These are phyloP conservation scores for Acacia concinna DNA, from an alignment of 331 rosid species.

Conservation along the genomic window DNA sequence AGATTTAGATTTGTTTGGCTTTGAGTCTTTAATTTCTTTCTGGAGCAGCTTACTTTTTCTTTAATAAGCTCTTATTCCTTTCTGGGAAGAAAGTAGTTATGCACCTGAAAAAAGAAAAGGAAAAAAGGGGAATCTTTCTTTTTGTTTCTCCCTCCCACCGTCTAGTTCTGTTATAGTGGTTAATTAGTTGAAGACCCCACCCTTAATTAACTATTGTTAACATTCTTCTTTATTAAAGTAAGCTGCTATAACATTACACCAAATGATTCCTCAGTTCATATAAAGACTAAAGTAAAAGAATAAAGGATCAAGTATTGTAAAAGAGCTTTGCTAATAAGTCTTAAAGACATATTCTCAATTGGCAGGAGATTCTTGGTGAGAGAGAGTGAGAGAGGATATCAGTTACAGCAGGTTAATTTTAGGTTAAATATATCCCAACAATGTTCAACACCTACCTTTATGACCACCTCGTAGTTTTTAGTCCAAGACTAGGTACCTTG, in stretches of 20 bases:
- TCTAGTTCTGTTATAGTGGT: constrained; percentile 11
- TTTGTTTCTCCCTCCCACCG: background rate
- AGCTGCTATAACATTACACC: background rate
- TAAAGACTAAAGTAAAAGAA: background rate
- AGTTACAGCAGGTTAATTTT: background rate
- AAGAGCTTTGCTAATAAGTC: background rate
- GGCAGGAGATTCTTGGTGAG: background rate
- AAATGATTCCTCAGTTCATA: background rate
- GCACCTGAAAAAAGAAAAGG: background rate
- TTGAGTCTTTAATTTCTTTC: background rate
- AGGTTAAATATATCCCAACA: background rate
- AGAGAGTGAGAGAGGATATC: background rate
- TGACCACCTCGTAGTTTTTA: background rate
- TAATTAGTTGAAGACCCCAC: constrained; percentile 10
- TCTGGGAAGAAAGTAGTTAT: background rate
- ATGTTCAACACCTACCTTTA: background rate
- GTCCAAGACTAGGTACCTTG: background rate
- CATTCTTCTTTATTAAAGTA: constrained; percentile 6
- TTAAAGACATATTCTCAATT: background rate
- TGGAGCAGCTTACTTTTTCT: background rate
- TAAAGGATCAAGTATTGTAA: background rate
- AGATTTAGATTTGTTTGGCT: background rate
- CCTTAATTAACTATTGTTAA: background rate
- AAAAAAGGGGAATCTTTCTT: background rate
- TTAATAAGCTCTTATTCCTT: background rate